phyloP scores from a whole-genome alignment of 805 yeast genomes.

The Tanozyma kutaoensis region DNA sequence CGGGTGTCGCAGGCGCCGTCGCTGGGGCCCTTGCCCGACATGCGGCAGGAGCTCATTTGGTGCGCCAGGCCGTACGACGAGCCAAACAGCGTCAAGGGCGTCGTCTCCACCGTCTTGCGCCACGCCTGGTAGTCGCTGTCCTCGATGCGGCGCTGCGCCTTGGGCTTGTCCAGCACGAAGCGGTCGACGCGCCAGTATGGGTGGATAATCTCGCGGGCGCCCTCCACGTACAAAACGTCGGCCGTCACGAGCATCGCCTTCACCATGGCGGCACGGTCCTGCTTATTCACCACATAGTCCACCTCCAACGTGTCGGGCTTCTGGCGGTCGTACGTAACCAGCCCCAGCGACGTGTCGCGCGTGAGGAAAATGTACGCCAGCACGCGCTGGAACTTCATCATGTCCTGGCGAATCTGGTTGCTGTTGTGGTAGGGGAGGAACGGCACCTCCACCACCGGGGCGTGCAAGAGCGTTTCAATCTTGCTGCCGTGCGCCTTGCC shows the following conservation, averaged over 20 bases:
- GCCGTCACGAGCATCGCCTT: constrained; percentile 25
- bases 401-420: constrained; percentile 14
- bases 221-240: constrained; percentile 33
- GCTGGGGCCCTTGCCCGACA: constrained; percentile 31
- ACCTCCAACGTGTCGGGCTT: constrained; percentile 19
- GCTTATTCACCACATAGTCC: constrained; percentile 26
- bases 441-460: constrained; percentile 24
- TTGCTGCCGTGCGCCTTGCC: constrained; percentile 40
- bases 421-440: constrained; percentile 31
- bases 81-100: constrained; percentile 15
- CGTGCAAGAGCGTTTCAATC: constrained; percentile 34
- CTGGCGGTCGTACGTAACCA: constrained; percentile 16
- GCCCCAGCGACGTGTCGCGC: constrained; percentile 32
- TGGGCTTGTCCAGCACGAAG: constrained; percentile 22
- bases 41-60: constrained; percentile 40
- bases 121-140: constrained; percentile 31
- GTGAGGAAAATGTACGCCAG: constrained; percentile 30
- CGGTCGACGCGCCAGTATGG: constrained; percentile 20
- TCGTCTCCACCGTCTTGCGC: constrained; percentile 15
- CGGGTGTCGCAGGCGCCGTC: constrained; percentile 29
- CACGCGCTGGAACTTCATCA: constrained; percentile 22
- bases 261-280: constrained; percentile 26
- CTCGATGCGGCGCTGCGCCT: constrained; percentile 19
- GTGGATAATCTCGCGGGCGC: constrained; percentile 29
- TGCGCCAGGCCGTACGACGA: constrained; percentile 34